phyloP scores from a whole-genome alignment of 345 rosid species.

The Salix suchowensis region DNA sequence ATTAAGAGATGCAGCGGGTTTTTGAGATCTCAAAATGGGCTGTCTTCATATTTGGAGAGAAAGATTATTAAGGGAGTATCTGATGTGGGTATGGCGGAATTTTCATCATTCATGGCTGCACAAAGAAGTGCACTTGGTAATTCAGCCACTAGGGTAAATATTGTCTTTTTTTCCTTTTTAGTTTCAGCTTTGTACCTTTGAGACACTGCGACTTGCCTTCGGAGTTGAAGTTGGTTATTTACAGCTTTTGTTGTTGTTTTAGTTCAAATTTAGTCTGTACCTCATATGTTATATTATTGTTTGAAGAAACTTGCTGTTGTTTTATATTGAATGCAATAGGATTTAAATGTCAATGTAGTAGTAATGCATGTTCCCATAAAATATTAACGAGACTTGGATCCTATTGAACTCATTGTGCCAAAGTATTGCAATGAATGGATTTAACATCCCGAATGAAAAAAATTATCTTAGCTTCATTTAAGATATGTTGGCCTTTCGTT shows the following conservation, averaged over 20 bases:
- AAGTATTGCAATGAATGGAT: background rate
- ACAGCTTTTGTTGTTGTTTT: too few species aligned
- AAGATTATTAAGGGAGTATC: background rate
- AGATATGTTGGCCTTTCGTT: background rate
- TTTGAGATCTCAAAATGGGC: background rate
- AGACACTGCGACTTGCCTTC: background rate
- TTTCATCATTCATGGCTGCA: slow-evolving; percentile 5
- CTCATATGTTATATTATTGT: background rate
- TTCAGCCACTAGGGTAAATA: slow-evolving; percentile 7
- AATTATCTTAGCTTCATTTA: background rate
- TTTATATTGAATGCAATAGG: background rate
- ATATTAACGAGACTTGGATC: background rate
- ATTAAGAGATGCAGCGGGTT: slow-evolving; percentile 1
- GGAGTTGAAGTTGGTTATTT: background rate
- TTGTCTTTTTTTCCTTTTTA: background rate
- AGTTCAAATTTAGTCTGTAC: background rate
- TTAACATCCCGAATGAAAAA: background rate
- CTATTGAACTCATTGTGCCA: background rate
- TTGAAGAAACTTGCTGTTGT: background rate
- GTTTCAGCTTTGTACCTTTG: background rate
- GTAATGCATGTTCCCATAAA: background rate
- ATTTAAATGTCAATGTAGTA: background rate
- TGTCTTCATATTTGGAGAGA: background rate
- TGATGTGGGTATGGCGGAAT: slow-evolving; percentile 14
- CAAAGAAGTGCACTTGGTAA: background rate